Evolutionary conservation across 495 filamentous ascomycete species (phyloP), one percentile per base, ranked within the genome.

Genomic region (Aspergillus carlsbadensis): DNA sequence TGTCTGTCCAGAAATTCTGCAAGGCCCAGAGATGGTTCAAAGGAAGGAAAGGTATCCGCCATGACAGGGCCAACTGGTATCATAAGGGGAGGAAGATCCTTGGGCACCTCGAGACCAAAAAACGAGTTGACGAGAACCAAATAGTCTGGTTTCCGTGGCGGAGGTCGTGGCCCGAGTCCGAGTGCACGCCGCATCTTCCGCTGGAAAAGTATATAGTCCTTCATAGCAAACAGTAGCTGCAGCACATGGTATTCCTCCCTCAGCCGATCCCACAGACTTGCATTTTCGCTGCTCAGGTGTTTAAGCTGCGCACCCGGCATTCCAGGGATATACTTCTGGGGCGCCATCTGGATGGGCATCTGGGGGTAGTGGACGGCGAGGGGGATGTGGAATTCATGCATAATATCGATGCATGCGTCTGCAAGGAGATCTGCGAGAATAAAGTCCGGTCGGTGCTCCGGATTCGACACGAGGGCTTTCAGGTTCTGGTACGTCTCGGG

Each of bases 41-140:
- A 52, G 2, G 66, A 59, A 10, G 62, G 51, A 22, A 62, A 74
- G 1, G 44, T 45, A 37, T 70, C 67, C 7, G 54, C 43, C 7
- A 77, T 54, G 5, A 77, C 51, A 15, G 74, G 74, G 0, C 74
- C 74, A 6, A 75, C 65, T 5, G 67, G 44, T 10, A 65, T 20
- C 61, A 37, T 64, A 54, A 26, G 58, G 48, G 74, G 72, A 2
- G 74, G 74, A 6, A 75, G 42, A 56, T 77, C 74, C 36, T 65
- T 64, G 0, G 72, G 66, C 8, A 65, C 63, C 36, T 77, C 74
- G 6, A 77, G 57, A 2, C 74, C 74, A 18, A 65, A 70, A 54
- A 77, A 75, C 0, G 71, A 72, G 43, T 75, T 77, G 26, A 77
- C 66, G 20, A 77, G 61, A 2, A 70, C 33, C 5, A 77, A 65